These are phyloP conservation scores for Leptodermis oblonga DNA, from an alignment of 257 asterid genomes.

Conservation along the genomic window DNA sequence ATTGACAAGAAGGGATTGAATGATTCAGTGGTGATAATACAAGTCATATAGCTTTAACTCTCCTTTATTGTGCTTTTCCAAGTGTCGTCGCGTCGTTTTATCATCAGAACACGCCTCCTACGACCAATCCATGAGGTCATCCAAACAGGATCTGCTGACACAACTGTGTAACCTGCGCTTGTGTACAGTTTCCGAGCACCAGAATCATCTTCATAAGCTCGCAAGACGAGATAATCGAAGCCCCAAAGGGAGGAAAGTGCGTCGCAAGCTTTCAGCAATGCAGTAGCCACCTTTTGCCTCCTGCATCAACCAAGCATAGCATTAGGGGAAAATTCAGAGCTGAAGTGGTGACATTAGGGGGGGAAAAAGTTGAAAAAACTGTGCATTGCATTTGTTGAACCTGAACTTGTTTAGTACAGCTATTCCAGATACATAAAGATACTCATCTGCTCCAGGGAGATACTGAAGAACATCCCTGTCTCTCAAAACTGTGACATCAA, in stretches of 20 bases:
- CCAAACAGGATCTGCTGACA: constrained; percentile 70
- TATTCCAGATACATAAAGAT: constrained; percentile 82
- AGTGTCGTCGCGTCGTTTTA: constrained; percentile 27
- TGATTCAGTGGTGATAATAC: background rate
- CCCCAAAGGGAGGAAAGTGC: constrained; percentile 56
- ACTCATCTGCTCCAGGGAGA: constrained; percentile 65
- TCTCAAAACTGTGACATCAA: constrained; percentile 61
- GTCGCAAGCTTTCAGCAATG: constrained; percentile 73
- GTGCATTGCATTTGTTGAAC: constrained; percentile 13
- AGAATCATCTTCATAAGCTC: constrained; percentile 79
- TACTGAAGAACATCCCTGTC: constrained; percentile 58
- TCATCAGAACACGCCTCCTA: constrained; percentile 67
- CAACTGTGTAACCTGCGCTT: constrained; percentile 62
- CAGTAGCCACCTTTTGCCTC: constrained; percentile 81
- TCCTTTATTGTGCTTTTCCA: background rate
- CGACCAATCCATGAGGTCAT: constrained; percentile 69
- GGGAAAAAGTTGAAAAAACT: background rate
- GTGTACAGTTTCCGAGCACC: constrained; percentile 65
- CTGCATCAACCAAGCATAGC: constrained; percentile 31
- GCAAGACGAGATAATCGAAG: constrained; percentile 54
- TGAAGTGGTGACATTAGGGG: background rate
- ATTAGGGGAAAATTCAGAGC: background rate
- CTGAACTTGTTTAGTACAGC: constrained; percentile 81
- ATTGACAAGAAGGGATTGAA: background rate
- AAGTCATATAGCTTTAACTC: background rate